Evolutionary conservation across 1,139 yeast species (phyloP).

Genomic region (Pichia sp.): DNA sequence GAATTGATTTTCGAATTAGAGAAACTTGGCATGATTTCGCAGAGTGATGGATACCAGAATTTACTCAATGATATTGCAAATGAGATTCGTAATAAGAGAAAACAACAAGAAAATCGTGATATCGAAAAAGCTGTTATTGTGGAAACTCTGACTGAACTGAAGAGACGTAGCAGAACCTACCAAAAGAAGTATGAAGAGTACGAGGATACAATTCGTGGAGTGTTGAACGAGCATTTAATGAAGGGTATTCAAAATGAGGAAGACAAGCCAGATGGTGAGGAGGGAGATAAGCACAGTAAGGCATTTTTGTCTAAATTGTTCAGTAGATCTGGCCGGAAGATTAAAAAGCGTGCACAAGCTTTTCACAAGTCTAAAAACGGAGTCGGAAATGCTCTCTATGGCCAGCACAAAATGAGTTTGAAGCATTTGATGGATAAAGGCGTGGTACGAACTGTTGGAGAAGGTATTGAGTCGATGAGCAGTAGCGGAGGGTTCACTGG

Average conservation of each 20-base stretch:
- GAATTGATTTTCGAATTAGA: conserved; percentile 77
- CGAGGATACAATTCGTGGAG: conserved; percentile 62
- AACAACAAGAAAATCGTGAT: conserved; percentile 58
- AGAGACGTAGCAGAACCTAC: conserved; percentile 59
- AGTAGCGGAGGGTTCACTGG: conserved; percentile 61
- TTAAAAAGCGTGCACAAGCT: conserved; percentile 5
- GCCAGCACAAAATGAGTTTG: conserved; percentile 1
- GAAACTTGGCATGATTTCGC: conserved; percentile 56
- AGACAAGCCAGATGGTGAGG: neutral
- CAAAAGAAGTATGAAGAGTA: conserved; percentile 61
- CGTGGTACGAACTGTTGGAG: conserved; percentile 2
- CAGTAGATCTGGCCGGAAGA: conserved; percentile 11
- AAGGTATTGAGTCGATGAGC: neutral
- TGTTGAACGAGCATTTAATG: conserved; percentile 34
- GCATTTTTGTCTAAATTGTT: conserved; percentile 11
- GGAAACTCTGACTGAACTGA: conserved; percentile 55
- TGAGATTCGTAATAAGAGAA: conserved; percentile 77
- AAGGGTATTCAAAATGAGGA: conserved; percentile 2
- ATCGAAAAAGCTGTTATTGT: conserved; percentile 59
- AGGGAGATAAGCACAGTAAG: neutral
- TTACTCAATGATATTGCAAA: conserved; percentile 77
- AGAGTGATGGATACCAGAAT: conserved; percentile 72
- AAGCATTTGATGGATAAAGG: conserved; percentile 10
- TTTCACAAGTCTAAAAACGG: neutral
- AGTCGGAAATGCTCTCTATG: conserved; percentile 4